Conservation (phyloP, 163 green algal genomes). For the Chloromonas sp. region DNA sequence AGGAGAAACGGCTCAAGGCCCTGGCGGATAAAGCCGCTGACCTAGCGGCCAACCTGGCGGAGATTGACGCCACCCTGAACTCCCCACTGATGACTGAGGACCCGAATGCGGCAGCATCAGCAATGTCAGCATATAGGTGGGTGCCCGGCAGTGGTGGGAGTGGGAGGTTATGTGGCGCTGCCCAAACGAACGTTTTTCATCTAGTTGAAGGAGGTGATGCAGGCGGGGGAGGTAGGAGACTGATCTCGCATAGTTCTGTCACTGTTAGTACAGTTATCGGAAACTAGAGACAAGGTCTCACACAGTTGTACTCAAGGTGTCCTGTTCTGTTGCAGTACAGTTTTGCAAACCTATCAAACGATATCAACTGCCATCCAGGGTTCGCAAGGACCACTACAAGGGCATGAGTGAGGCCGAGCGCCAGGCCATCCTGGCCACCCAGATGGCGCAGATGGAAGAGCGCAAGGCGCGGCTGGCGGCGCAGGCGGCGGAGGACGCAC, state of each 20-base stretch:
- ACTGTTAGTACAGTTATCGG: too few relatives aligned
- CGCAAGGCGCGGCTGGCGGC: slow-evolving; percentile 35
- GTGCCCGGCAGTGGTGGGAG: not conserved
- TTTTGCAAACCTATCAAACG: too few relatives aligned
- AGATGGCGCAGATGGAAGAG: slow-evolving; percentile 55
- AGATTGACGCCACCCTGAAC: slow-evolving; percentile 42
- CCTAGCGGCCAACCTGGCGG: slow-evolving; percentile 38
- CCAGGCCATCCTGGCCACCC: slow-evolving; percentile 42
- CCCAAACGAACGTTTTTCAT: too few relatives aligned
- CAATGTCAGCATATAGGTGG: slow-evolving; percentile 38
- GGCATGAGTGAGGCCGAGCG: slow-evolving; percentile 50
- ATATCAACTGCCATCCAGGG: slow-evolving; percentile 5
- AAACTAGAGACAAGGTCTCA: too few relatives aligned
- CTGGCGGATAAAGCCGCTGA: slow-evolving; percentile 23
- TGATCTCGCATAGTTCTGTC: too few relatives aligned
- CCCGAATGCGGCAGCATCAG: slow-evolving; percentile 44
- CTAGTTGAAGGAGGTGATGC: too few relatives aligned
- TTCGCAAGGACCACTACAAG: slow-evolving; percentile 62
- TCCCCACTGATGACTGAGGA: slow-evolving; percentile 57
- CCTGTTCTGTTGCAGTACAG: too few relatives aligned
- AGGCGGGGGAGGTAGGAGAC: too few relatives aligned
- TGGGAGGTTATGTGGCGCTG: too few relatives aligned
- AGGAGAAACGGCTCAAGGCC: slow-evolving; percentile 29
- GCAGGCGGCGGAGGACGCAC: slow-evolving; percentile 20
- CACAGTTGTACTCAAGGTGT: too few relatives aligned